phyloP scores from a whole-genome alignment of 306 rosid species.

The Prosopis cineraria region DNA sequence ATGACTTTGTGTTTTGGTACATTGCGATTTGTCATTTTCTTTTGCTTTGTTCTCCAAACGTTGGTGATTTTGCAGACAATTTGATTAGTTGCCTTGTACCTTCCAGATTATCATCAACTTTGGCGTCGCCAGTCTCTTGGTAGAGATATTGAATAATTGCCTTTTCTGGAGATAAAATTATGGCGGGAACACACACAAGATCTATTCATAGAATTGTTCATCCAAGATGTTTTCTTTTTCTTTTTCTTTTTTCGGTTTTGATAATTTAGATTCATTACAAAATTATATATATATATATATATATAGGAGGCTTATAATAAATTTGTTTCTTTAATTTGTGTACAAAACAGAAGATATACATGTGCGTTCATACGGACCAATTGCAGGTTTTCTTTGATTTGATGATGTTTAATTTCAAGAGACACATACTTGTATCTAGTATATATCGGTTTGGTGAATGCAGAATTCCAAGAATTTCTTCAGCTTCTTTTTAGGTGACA shows the following conservation, averaged over 20 bases:
- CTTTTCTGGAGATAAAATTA: constrained; percentile 4
- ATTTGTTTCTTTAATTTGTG: constrained; percentile 2
- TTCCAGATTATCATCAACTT: constrained; percentile 67
- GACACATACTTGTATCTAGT: constrained; percentile 22
- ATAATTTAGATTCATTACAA: constrained; percentile 32
- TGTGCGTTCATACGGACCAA: constrained; percentile 15
- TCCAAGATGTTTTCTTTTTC: constrained; percentile 15
- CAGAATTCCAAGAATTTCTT: constrained; percentile 21
- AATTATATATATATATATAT: no score
- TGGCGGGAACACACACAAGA: background rate
- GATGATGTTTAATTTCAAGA: constrained; percentile 12
- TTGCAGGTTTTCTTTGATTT: constrained; percentile 3
- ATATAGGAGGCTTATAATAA: constrained; percentile 5
- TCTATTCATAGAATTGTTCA: background rate
- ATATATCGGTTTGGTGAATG: constrained; percentile 18
- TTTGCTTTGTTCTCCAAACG: background rate
- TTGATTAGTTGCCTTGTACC: constrained; percentile 13
- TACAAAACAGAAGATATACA: constrained; percentile 33
- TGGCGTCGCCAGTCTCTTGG: constrained; percentile 42
- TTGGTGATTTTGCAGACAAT: background rate
- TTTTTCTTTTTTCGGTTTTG: constrained; percentile 24
- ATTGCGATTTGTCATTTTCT: background rate
- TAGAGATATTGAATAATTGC: constrained; percentile 37
- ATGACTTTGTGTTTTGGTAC: background rate
- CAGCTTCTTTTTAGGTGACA: background rate